Conservation (phyloP, 192 early-diverging fungal species). For the Podila verticillata region DNA sequence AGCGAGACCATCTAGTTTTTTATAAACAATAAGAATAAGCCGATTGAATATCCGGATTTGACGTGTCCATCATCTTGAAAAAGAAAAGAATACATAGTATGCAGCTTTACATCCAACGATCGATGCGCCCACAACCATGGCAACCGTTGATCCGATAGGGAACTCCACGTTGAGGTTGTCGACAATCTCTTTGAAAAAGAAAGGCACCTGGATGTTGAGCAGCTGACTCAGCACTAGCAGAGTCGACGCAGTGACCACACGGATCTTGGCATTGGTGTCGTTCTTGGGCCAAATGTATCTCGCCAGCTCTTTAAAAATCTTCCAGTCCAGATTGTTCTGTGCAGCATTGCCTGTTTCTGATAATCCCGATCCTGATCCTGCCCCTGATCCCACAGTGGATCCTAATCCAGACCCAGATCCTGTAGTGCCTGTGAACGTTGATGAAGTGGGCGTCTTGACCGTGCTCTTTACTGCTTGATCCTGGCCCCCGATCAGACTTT, state of each 20-base stretch:
- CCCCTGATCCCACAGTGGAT: background rate
- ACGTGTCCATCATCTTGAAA: background rate
- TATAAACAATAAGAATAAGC: too few species aligned
- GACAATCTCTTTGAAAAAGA: conserved; percentile 90
- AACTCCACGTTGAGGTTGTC: conserved; percentile 79
- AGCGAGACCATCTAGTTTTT: conserved; percentile 81
- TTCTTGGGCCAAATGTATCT: conserved; percentile 89
- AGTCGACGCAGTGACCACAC: conserved; percentile 82
- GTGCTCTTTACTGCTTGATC: too few species aligned
- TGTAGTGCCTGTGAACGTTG: background rate
- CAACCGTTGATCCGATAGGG: conserved; percentile 66
- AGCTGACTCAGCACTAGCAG: conserved; percentile 78
- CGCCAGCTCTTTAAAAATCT: conserved; percentile 78
- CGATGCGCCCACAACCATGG: conserved; percentile 81
- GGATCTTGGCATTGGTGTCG: conserved; percentile 75
- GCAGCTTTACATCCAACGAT: conserved; percentile 79
- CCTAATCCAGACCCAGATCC: background rate
- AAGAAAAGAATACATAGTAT: background rate
- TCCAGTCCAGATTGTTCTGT: conserved; percentile 58
- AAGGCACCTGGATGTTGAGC: conserved; percentile 91
- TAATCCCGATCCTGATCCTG: background rate
- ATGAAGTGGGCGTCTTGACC: background rate
- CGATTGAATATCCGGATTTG: too few species aligned
- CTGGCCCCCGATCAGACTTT: too few species aligned
- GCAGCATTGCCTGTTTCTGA: conserved; percentile 7